Evolutionary conservation across 371 early-diverging fungal species (phyloP), one percentile per base, ranked within the genome.

Genomic region (Thermomucor indicae-seudaticae): DNA sequence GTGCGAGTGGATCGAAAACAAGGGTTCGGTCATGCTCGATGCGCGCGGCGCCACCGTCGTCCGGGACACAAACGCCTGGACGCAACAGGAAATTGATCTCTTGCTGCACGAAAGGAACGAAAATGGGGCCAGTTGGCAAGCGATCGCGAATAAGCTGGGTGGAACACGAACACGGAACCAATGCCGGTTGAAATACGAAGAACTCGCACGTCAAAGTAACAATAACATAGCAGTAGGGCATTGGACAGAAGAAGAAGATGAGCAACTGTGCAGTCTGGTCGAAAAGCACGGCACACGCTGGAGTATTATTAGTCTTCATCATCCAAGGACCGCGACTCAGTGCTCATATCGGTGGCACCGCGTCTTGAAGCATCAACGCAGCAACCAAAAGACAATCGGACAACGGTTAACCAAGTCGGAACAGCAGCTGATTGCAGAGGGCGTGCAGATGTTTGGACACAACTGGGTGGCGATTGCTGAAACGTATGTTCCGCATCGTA

Each of bases 401-500:
- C 35, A 39, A 3, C 51, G 53, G 6, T 50, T 75, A 2, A 53
- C 61, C 32, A 48, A 62, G 4, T 22, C 51, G 10, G 77, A 76
- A 40, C 60, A 62, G 14, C 40, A 29, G 2, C 39, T 62, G 11
- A 47, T 76, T 6, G 40, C 25, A 16, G 63, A 72, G 55, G 77
- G 73, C 1, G 61, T 70, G 1, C 40, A 59, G 6, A 68, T 70
- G 65, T 72, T 72, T 67, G 77, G 73, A 1, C 34, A 43, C 11
- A 47, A 72, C 29, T 76, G 73, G 71, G 23, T 60, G 6, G 69
- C 73, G 0, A 62, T 76, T 39, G 55, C 53, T 3, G 46, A 52
- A 4, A 55, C 65, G 0, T 71, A 67, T 57, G 43, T 76, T 14
- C 77, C 77, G 2, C 14, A 61, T 1, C 64, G 69, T 11, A 64